These are phyloP conservation scores for Colletotrichum graminicola DNA, from an alignment of 2,329 filamentous ascomycete species.

Conservation along the genomic window DNA sequence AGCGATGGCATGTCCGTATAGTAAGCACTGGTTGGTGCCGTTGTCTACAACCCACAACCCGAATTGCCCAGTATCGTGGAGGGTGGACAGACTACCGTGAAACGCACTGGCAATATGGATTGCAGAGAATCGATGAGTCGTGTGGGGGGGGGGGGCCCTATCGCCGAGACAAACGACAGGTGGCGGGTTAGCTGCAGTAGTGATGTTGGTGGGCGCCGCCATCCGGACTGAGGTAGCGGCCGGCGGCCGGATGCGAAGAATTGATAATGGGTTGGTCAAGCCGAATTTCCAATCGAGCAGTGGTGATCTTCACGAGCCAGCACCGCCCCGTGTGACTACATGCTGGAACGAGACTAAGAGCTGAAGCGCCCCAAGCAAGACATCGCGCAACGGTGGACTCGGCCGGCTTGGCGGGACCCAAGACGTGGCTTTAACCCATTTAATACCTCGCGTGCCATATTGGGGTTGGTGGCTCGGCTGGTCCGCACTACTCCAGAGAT, in stretches of 20 bases:
- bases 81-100: not conserved
- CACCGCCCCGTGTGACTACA: not conserved
- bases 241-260: not conserved
- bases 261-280: not conserved
- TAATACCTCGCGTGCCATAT: not conserved
- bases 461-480: not conserved
- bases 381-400: constrained; percentile 18
- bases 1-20: not conserved
- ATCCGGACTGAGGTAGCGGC: not conserved
- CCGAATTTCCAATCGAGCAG: not conserved
- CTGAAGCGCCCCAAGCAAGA: constrained; percentile 24
- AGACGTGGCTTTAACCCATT: constrained; percentile 9
- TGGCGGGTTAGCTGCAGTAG: not conserved
- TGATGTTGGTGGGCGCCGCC: not conserved
- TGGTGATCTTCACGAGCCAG: not conserved
- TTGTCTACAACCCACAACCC: not conserved
- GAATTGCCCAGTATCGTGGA: not conserved
- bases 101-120: not conserved
- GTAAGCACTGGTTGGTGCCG: not conserved
- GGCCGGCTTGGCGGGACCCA: constrained; percentile 20
- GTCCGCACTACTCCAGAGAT: too few relatives aligned
- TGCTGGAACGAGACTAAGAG: constrained; percentile 6
- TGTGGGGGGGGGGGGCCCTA: not conserved
- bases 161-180: not conserved
- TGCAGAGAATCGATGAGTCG: too few relatives aligned